Base-by-base conservation (phyloP, 2,329 filamentous ascomycete genomes). In the Rhinocladiella similis region DNA sequence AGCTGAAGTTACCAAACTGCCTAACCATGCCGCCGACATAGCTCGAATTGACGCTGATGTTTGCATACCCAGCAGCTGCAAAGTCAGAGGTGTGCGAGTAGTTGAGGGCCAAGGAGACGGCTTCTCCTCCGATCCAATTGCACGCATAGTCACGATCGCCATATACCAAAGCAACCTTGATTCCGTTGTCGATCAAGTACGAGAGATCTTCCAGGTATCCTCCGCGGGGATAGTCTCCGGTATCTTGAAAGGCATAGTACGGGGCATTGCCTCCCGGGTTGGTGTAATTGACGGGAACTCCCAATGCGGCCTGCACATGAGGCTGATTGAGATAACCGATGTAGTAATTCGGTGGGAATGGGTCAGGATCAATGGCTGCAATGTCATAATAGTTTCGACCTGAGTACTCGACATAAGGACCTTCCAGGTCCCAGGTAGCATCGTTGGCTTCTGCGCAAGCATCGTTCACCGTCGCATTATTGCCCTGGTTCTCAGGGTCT, bases 81-180 rank as follows among this genome's bases (percentile, higher is more conserved):
- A 82, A 82, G 1, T 68, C 59, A 1, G 67, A 65, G 2, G 71
- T 65, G 19, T 69, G 58, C 0, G 70, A 65, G 63, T 78, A 77
- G 9, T 75, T 72, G 47, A 82, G 69, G 2, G 74, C 73, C 1
- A 80, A 67, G 43, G 73, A 76, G 14, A 75, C 73, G 2, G 65
- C 63, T 63, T 82, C 78, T 27, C 78, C 80, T 19, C 79, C 79
- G 10, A 81, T 60, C 79, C 77, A 81, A 66, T 80, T 80, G 64
- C 75, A 77, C 1, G 72, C 72, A 57, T 77, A 85, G 65, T 85
- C 83, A 2, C 80, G 75, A 64, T 85, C 83, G 2, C 83, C 83
- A 63, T 84, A 83, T 38, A 83, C 72, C 25, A 85, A 68, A 39
- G 80, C 74, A 3, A 85, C 81, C 58, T 82, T 82, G 50, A 85